These are phyloP conservation scores for Amaranthus palmeri DNA, from an alignment of 148 eudicot species.

Conservation along the genomic window DNA sequence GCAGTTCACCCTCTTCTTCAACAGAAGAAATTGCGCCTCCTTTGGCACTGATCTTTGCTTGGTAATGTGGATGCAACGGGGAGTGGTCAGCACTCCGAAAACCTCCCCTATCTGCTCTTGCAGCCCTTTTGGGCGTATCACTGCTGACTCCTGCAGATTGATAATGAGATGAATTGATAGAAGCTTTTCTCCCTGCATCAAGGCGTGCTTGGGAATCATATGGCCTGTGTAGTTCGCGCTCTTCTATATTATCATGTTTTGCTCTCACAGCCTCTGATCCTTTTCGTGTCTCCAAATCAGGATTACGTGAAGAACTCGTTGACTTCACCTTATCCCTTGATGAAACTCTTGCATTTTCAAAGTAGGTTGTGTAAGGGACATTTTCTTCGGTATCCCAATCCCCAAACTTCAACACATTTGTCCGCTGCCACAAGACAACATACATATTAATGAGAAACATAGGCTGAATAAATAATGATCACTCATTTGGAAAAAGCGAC, in stretches of 20 bases:
- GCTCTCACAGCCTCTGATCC: conserved; percentile 26
- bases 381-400: conserved; percentile 52
- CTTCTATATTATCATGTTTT: conserved; percentile 30
- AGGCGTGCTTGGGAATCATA: conserved; percentile 33
- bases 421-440: conserved; percentile 30
- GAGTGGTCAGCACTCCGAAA: conserved; percentile 51
- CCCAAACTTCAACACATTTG: conserved; percentile 48
- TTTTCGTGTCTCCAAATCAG: conserved; percentile 26
- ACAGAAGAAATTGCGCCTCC: conserved; percentile 38
- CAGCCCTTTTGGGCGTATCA: conserved; percentile 41
- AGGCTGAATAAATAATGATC: not conserved
- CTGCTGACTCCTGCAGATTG: conserved; percentile 37
- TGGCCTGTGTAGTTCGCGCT: conserved; percentile 35
- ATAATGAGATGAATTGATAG: conserved; percentile 32
- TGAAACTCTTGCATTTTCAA: conserved; percentile 39
- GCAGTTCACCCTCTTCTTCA: conserved; percentile 37
- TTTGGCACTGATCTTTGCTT: conserved; percentile 42
- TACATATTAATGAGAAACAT: conserved; percentile 5
- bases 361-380: conserved; percentile 33
- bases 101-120: conserved; percentile 35
- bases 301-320: conserved; percentile 25
- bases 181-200: conserved; percentile 31
- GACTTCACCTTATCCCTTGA: conserved; percentile 29
- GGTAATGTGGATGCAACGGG: conserved; percentile 55
- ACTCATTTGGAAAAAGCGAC: not conserved